Evolutionary conservation across 179 eudicot species (phyloP).

Genomic region (Nepenthes alata): DNA sequence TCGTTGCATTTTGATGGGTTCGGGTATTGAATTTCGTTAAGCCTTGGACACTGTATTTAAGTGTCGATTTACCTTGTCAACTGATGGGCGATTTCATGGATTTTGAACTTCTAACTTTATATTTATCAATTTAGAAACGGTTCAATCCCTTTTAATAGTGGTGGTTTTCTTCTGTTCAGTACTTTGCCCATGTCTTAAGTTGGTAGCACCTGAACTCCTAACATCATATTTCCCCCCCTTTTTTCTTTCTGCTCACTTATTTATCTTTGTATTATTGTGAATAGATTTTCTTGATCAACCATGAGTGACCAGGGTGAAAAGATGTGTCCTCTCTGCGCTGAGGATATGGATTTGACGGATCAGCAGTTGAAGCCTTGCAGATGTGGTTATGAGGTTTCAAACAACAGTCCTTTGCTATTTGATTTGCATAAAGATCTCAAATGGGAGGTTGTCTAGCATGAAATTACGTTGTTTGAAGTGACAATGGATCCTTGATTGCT

Average conservation of each 20-base stretch:
- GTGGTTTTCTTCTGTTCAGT: background rate
- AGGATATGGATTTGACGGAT: constrained; percentile 99
- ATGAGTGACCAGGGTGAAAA: constrained; percentile 87
- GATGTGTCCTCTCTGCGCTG: constrained; percentile 88
- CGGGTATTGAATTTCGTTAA: too few relatives aligned
- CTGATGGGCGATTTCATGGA: too few relatives aligned
- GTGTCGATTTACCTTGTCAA: too few relatives aligned
- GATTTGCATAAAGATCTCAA: background rate
- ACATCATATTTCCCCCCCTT: background rate
- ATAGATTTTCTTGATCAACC: constrained; percentile 28
- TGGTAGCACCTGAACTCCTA: background rate
- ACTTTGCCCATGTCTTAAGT: background rate
- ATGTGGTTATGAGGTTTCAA: constrained; percentile 84
- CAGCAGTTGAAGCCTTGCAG: constrained; percentile 94
- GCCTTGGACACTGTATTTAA: too few relatives aligned
- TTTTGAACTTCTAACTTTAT: too few relatives aligned
- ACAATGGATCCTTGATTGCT: too few relatives aligned
- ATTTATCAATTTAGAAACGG: too few relatives aligned
- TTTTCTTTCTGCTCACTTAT: background rate
- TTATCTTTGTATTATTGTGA: background rate
- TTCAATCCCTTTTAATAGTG: background rate
- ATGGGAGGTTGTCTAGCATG: too few relatives aligned
- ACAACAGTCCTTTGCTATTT: background rate
- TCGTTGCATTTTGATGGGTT: too few relatives aligned
- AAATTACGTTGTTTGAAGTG: too few relatives aligned